Percentiles rank a stretch among this genome's conserved stretches.
Conservation (phyloP, 1,139 yeast species). For the Groenewaldozyma auringiensis region DNA sequence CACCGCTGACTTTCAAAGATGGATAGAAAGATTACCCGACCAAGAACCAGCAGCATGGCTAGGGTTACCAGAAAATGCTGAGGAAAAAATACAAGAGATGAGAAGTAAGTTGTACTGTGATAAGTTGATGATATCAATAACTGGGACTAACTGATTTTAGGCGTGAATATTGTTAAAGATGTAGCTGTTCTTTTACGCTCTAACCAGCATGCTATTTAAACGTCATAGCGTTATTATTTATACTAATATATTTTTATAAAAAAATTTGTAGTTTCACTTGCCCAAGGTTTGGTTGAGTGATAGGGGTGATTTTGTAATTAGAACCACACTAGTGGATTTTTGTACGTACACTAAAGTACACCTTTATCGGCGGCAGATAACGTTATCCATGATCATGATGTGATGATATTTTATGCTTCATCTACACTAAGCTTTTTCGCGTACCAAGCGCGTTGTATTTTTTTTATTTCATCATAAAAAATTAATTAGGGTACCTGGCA, state of each 20-base stretch:
- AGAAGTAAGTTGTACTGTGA: neutral
- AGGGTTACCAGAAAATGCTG: constrained; percentile 44
- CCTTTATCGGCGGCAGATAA: too few relatives aligned
- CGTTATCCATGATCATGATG: too few relatives aligned
- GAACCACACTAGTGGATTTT: too few relatives aligned
- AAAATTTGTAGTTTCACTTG: too few relatives aligned
- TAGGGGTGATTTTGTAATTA: too few relatives aligned
- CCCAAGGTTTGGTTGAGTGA: too few relatives aligned
- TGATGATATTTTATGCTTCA: neutral
- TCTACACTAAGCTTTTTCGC: neutral
- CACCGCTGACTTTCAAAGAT: constrained; percentile 34
- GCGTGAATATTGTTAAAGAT: neutral
- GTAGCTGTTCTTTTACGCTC: neutral
- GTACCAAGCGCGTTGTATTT: too few relatives aligned
- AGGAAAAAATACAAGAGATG: constrained; percentile 24
- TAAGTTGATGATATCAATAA: neutral
- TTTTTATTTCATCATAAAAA: too few relatives aligned
- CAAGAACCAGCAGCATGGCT: constrained; percentile 57
- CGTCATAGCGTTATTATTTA: too few relatives aligned
- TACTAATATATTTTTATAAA: too few relatives aligned
- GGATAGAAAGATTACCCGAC: constrained; percentile 55
- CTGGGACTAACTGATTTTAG: neutral
- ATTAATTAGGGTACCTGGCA: too few relatives aligned
- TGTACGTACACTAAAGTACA: too few relatives aligned
- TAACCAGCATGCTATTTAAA: neutral